These are phyloP conservation scores for Erodium moschatum DNA, from an alignment of 441 rosid genomes.

Conservation along the genomic window DNA sequence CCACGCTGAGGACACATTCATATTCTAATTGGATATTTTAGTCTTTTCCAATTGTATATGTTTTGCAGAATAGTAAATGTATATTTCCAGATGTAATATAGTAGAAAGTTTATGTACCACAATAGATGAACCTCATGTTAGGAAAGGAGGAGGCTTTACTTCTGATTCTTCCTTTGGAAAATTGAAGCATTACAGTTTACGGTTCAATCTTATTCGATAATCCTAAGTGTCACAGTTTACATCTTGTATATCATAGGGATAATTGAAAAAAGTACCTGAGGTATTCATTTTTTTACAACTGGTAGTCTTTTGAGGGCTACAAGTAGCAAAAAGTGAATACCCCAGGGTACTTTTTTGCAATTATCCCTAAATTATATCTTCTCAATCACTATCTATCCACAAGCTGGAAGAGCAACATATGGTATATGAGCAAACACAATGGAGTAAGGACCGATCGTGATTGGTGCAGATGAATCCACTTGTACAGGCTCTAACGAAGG, in stretches of 20 bases:
- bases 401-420: constrained; percentile 43
- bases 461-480: constrained; percentile 41
- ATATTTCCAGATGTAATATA: neutral
- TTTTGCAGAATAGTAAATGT: neutral
- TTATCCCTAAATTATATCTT: constrained; percentile 17
- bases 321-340: too few relatives aligned
- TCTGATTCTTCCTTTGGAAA: neutral
- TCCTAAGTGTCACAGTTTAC: too few relatives aligned
- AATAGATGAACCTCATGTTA: too few relatives aligned
- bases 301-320: too few relatives aligned
- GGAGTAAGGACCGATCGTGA: constrained; percentile 59
- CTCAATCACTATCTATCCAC: constrained; percentile 33
- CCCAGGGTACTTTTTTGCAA: too few relatives aligned
- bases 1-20: neutral
- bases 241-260: too few relatives aligned
- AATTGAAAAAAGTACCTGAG: too few relatives aligned
- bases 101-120: neutral
- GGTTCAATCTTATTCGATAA: too few relatives aligned
- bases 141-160: neutral
- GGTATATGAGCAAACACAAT: constrained; percentile 65
- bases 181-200: neutral
- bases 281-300: too few relatives aligned
- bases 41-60: neutral
- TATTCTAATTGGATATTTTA: too few relatives aligned
- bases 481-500: constrained; percentile 49